Evolutionary conservation across 306 rosid species (phyloP).

Genomic region (Gleditsia sinensis): DNA sequence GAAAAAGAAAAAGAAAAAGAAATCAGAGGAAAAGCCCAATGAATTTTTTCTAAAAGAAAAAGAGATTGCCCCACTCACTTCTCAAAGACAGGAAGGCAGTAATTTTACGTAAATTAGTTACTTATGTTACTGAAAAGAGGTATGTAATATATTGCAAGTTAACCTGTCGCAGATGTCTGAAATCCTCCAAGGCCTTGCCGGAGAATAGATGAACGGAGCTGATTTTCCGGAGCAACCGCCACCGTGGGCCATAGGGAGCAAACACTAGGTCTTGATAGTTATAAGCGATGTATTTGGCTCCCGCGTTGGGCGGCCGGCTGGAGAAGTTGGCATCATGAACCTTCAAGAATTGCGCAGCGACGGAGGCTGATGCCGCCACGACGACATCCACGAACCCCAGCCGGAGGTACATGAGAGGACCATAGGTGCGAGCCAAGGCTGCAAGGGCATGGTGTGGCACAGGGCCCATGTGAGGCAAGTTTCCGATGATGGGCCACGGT

Average conservation of each 20-base stretch:
- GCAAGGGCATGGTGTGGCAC: slow-evolving; percentile 83
- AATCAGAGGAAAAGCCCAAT: not conserved
- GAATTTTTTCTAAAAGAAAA: not conserved
- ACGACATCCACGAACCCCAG: slow-evolving; percentile 65
- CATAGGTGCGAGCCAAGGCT: slow-evolving; percentile 51
- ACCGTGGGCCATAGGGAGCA: slow-evolving; percentile 74
- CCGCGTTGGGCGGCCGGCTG: slow-evolving; percentile 83
- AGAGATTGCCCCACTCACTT: not conserved
- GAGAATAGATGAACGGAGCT: slow-evolving; percentile 83
- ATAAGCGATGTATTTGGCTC: slow-evolving; percentile 68
- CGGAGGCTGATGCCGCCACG: slow-evolving; percentile 76
- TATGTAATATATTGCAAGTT: not conserved
- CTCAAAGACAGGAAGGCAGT: not conserved
- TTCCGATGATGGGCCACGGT: slow-evolving; percentile 87
- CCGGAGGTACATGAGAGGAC: slow-evolving; percentile 79
- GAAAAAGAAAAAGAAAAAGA: too few species aligned
- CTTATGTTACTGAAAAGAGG: not conserved
- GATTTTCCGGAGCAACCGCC: slow-evolving; percentile 81
- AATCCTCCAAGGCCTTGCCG: slow-evolving; percentile 73
- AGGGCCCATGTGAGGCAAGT: slow-evolving; percentile 70
- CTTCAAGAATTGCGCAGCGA: slow-evolving; percentile 73
- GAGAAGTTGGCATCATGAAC: slow-evolving; percentile 69
- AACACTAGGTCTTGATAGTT: slow-evolving; percentile 84
- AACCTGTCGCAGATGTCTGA: slow-evolving; percentile 71
- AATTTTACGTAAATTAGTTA: not conserved